These are phyloP conservation scores for Syzygium jambos DNA, from an alignment of 345 rosid genomes.

Conservation along the genomic window DNA sequence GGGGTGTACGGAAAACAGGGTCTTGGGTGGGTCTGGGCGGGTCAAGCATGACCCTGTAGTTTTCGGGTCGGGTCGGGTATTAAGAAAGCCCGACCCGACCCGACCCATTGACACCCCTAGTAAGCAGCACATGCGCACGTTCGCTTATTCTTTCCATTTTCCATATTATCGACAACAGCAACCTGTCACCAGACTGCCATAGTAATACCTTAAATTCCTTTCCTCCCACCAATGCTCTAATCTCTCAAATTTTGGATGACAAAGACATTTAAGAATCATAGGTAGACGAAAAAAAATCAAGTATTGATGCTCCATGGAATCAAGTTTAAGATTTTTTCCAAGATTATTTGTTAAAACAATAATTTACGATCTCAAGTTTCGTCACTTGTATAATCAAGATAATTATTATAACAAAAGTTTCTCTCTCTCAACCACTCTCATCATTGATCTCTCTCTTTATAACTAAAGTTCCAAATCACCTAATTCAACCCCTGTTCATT, in stretches of 20 bases:
- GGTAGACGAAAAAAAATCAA: neutral
- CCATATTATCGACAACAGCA: neutral
- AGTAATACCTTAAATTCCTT: neutral
- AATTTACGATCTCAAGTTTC: neutral
- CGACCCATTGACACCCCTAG: too few species aligned
- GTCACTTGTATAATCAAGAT: rapidly evolving
- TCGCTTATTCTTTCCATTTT: neutral
- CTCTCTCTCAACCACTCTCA: rapidly evolving
- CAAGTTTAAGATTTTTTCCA: neutral
- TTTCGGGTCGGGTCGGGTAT: too few species aligned
- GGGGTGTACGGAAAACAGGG: too few species aligned
- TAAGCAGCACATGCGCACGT: neutral
- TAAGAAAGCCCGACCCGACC: too few species aligned
- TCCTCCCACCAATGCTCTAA: too few species aligned
- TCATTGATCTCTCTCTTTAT: neutral
- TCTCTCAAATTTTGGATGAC: neutral
- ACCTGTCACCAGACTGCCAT: neutral
- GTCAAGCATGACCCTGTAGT: too few species aligned
- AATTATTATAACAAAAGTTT: neutral
- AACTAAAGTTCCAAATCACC: neutral
- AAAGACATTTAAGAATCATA: neutral
- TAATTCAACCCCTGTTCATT: neutral
- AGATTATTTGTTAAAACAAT: neutral
- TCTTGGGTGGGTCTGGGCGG: too few species aligned
- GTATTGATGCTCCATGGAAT: neutral